phyloP scores from a whole-genome alignment of 2,329 filamentous ascomycete genomes.

The Trichophyton mentagrophytes region DNA sequence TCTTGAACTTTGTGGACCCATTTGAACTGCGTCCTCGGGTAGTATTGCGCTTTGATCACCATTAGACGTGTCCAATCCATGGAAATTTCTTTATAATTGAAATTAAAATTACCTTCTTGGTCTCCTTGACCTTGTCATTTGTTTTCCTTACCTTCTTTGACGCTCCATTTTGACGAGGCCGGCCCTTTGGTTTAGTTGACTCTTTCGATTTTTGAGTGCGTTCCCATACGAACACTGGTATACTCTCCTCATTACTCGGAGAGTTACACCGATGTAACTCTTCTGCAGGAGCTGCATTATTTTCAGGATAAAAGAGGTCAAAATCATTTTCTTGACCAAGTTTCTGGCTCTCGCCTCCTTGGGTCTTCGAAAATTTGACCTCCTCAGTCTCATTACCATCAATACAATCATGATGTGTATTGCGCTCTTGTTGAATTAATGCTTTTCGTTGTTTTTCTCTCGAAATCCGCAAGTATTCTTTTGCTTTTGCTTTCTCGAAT shows the following conservation, averaged over 20 bases:
- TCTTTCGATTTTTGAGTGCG: neutral
- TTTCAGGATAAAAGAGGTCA: neutral
- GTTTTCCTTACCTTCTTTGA: neutral
- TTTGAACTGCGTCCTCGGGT: neutral
- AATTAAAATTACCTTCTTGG: neutral
- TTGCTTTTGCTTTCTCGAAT: slow-evolving; percentile 6
- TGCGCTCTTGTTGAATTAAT: neutral
- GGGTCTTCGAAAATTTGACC: neutral
- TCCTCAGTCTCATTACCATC: neutral
- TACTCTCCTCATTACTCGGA: neutral
- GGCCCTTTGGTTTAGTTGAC: neutral
- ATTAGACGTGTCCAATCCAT: neutral
- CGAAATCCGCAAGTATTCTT: slow-evolving; percentile 1
- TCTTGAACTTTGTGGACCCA: neutral
- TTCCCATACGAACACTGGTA: neutral
- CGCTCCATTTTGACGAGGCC: neutral
- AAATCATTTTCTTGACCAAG: neutral
- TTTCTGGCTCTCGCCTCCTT: neutral
- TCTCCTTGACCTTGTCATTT: neutral
- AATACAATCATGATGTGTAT: neutral
- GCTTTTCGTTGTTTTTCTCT: neutral
- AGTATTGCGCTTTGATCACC: neutral
- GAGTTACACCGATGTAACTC: too few relatives aligned
- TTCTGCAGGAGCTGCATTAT: neutral
- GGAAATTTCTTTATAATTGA: neutral